A percentile compares a stretch with the other conserved stretches of the same genome.
Conservation (phyloP, 129 eudicot genomes). For the Flaveria bidentis region DNA sequence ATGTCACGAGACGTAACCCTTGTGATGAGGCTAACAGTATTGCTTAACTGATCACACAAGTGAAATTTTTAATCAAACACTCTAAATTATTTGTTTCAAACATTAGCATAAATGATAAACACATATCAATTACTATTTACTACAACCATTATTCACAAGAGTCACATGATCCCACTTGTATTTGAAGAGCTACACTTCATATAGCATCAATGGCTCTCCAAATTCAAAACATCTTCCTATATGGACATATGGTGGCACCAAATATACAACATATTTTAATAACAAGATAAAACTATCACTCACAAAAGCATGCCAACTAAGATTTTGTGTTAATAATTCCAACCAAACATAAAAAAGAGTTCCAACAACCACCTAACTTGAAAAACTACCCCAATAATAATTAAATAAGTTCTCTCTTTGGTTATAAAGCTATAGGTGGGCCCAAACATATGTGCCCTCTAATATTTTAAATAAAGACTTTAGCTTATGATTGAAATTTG, state of each 20-base stretch:
- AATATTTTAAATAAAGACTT: constrained; percentile 23
- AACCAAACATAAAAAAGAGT: constrained; percentile 28
- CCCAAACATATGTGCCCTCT: constrained; percentile 17
- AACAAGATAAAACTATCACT: constrained; percentile 32
- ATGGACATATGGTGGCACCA: constrained; percentile 8
- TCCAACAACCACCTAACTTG: constrained; percentile 45
- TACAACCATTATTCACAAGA: not conserved
- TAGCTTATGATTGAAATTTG: constrained; percentile 21
- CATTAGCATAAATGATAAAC: not conserved
- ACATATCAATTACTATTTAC: not conserved
- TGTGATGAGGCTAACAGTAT: too few relatives aligned
- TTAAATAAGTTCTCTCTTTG: constrained; percentile 25
- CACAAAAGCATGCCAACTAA: constrained; percentile 34
- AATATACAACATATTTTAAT: constrained; percentile 22
- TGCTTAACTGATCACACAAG: too few relatives aligned
- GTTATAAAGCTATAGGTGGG: constrained; percentile 30
- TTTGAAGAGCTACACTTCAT: not conserved
- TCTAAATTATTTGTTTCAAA: not conserved
- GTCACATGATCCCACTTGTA: not conserved
- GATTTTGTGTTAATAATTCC: constrained; percentile 31
- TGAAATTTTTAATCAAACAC: too few relatives aligned
- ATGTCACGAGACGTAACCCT: too few relatives aligned
- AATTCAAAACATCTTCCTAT: not conserved
- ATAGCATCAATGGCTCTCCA: not conserved
- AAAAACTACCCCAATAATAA: constrained; percentile 40